Base-by-base conservation (phyloP, 2,329 filamentous ascomycete species). In the Sordariomycetes sp. region DNA sequence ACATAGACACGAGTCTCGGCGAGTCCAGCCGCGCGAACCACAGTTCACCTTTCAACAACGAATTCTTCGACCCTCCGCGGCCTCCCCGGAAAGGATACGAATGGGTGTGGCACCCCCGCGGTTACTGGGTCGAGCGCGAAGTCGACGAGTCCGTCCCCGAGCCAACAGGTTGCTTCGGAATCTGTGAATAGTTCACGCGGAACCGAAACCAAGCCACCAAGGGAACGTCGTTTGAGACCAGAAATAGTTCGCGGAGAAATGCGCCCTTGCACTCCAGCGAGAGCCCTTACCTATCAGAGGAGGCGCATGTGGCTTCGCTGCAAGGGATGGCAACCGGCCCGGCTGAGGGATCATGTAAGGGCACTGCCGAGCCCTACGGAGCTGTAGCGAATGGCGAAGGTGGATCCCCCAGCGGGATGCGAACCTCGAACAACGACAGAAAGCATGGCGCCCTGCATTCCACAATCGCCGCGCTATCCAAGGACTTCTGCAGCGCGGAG, bases 211-310 rank as follows among this genome's bases (percentile, higher is more conserved):
- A 50, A 22, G 5, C 20, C 45, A 24, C 20, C 45, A 50, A 50
- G 53, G 35, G 39, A 22, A 42, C 13, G 36, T 36, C n/a, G 6
- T 20, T 10, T 22, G 45, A 50, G n/a, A 12, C 12, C 20, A 22
- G 10, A 12, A 24, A 50, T 50, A 50, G 45, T 20, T n/a, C 45
- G 45, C 45, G 45, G 22, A 22, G 22, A 2, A 8, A 13, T 12
- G 10, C 45, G 20, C 45, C 45, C 45, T 50, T 50, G 13, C 45
- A 20, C 20, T 22, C 45, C n/a, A 50, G 45, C 20, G 45, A 50
- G 53, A 55, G 53, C 36, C 36, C 53, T 12, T 55, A 45, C 20
- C 53, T 55, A 20, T 55, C 53, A 42, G 53, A 55, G 36, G 53
- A 55, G 36, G 53, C 53, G 25, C 53, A 55, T 22, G 53, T 55